These are phyloP conservation scores for Pouteria campechiana DNA, from an alignment of 179 eudicot species.

Conservation along the genomic window DNA sequence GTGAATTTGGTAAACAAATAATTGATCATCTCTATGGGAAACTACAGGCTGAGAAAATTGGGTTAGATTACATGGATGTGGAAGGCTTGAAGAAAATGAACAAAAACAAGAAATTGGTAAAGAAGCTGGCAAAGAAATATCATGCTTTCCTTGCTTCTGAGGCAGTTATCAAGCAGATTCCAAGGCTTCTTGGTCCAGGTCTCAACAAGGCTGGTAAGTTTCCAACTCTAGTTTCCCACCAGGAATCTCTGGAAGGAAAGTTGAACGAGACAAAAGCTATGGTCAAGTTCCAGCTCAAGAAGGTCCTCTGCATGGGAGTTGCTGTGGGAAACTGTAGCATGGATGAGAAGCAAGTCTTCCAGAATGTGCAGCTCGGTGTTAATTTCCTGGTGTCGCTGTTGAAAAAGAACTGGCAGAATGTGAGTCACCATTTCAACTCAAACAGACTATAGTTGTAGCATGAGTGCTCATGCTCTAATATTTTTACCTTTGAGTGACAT, in stretches of 20 bases:
- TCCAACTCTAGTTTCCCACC: constrained; percentile 77
- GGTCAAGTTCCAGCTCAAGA: constrained; percentile 76
- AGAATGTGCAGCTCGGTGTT: constrained; percentile 82
- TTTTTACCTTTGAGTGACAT: background rate
- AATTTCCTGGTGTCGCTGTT: constrained; percentile 76
- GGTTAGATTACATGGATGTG: constrained; percentile 54
- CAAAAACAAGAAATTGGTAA: constrained; percentile 90
- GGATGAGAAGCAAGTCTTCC: constrained; percentile 89
- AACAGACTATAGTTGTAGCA: background rate
- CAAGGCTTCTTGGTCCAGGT: constrained; percentile 68
- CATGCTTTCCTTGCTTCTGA: constrained; percentile 89
- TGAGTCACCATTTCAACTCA: constrained; percentile 12
- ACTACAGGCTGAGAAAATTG: constrained; percentile 43
- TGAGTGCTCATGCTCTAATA: background rate
- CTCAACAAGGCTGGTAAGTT: constrained; percentile 76
- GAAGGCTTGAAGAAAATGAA: constrained; percentile 56
- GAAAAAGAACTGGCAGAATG: constrained; percentile 95
- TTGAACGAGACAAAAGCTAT: constrained; percentile 76
- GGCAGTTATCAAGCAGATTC: constrained; percentile 70
- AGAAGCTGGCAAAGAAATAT: constrained; percentile 86
- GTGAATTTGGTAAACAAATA: no score
- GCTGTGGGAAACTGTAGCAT: constrained; percentile 71
- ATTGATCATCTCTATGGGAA: no score
- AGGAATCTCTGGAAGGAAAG: constrained; percentile 66
- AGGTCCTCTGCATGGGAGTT: constrained; percentile 91